Evolutionary conservation across 495 filamentous ascomycete species (phyloP).

Genomic region (Penicillium silybi): DNA sequence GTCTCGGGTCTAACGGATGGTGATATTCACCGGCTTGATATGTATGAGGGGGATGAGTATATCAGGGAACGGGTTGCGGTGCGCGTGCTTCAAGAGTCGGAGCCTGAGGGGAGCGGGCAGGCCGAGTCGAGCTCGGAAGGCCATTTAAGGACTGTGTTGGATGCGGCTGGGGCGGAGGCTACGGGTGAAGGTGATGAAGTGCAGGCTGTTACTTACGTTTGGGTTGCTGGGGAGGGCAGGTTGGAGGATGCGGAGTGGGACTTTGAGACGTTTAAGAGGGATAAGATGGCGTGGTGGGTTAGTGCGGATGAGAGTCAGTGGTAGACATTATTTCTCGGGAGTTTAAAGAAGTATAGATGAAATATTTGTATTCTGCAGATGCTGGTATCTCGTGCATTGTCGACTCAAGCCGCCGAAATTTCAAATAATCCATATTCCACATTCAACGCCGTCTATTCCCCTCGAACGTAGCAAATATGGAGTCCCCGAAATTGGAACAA

Average conservation of each 20-base stretch:
- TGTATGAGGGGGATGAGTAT: slow-evolving; percentile 81
- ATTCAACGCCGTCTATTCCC: not conserved
- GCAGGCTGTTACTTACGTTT: slow-evolving; percentile 76
- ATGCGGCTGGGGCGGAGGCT: slow-evolving; percentile 25
- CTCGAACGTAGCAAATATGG: not conserved
- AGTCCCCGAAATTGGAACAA: not conserved
- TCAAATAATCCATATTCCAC: not conserved
- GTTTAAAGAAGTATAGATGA: not conserved
- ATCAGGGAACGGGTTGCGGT: slow-evolving; percentile 57
- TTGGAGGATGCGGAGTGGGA: slow-evolving; percentile 79
- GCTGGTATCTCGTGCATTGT: slow-evolving; percentile 29
- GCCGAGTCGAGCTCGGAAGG: slow-evolving; percentile 7
- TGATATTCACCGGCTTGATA: slow-evolving; percentile 72
- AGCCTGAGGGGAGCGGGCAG: slow-evolving; percentile 9
- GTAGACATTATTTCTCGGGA: slow-evolving; percentile 19
- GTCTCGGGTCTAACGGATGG: slow-evolving; percentile 74
- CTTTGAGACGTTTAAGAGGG: slow-evolving; percentile 65
- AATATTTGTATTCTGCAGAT: not conserved
- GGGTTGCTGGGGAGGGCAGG: slow-evolving; percentile 35
- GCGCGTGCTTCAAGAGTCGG: slow-evolving; percentile 44
- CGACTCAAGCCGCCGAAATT: not conserved
- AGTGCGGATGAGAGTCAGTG: slow-evolving; percentile 36
- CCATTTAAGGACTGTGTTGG: slow-evolving; percentile 30
- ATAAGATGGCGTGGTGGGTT: slow-evolving; percentile 61
- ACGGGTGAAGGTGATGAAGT: slow-evolving; percentile 48